Conservation (phyloP, 139 green algal genomes). For the Trebouxia sp. region DNA sequence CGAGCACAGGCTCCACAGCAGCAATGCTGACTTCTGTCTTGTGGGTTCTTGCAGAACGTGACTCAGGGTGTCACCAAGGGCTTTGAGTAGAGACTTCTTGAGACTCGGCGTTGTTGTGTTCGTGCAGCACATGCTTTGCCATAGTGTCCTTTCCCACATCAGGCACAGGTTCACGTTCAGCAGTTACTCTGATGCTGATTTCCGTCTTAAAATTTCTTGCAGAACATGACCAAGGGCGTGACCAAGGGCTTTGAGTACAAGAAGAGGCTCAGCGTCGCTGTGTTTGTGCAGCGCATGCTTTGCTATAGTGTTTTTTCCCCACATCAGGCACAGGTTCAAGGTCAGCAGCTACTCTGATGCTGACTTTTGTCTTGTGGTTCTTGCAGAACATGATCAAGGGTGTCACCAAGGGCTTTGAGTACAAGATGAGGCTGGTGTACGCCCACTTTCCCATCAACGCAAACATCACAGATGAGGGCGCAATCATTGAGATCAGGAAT, state of each 20-base stretch:
- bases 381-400: constrained; percentile 72
- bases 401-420: constrained; percentile 90
- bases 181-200: too few relatives aligned
- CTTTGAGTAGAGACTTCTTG: too few relatives aligned
- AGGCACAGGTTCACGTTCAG: too few relatives aligned
- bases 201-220: too few relatives aligned
- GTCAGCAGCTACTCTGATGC: neutral
- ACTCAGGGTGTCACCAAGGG: neutral
- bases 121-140: too few relatives aligned
- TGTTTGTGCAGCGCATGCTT: too few relatives aligned
- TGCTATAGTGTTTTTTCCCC: too few relatives aligned
- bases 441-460: constrained; percentile 99
- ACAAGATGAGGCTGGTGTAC: constrained; percentile 99
- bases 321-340: neutral
- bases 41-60: constrained; percentile 1
- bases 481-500: constrained; percentile 94
- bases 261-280: too few relatives aligned
- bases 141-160: too few relatives aligned
- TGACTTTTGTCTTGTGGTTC: neutral
- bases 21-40: too few relatives aligned
- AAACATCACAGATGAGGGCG: constrained; percentile 87
- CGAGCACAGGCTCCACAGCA: too few relatives aligned
- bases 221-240: constrained; percentile 69
- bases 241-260: constrained; percentile 91
- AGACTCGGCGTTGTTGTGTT: too few relatives aligned